Evolutionary conservation across 495 filamentous ascomycete genomes (phyloP).

Genomic region (Xeromyces bisporus): DNA sequence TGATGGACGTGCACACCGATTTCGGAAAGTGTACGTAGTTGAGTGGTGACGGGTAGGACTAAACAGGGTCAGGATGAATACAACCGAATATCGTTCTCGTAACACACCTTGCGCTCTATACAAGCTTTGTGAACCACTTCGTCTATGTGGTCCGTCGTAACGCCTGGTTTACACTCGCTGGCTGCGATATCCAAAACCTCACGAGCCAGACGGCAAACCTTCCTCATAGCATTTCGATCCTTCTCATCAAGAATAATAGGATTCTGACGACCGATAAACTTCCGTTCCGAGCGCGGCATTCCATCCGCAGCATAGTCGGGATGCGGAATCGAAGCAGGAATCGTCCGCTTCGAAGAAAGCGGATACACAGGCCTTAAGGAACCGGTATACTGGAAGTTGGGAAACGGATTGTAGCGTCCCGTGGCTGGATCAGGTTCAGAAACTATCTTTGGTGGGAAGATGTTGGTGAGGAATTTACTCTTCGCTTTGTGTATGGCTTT

Average conservation of each 20-base stretch:
- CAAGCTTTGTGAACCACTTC: constrained; percentile 93
- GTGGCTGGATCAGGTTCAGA: constrained; percentile 84
- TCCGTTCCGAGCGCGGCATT: constrained; percentile 62
- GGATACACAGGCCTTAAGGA: constrained; percentile 77
- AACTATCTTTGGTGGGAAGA: constrained; percentile 57
- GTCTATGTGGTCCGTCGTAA: constrained; percentile 94
- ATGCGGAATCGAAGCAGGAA: constrained; percentile 66
- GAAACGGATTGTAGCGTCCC: constrained; percentile 80
- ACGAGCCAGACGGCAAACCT: constrained; percentile 71
- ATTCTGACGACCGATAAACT: constrained; percentile 52
- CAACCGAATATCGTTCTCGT: too few relatives aligned
- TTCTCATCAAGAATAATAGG: constrained; percentile 61
- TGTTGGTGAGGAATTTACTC: constrained; percentile 56
- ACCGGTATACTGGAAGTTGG: constrained; percentile 67
- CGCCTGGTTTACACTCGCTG: constrained; percentile 59
- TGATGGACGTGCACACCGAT: constrained; percentile 87
- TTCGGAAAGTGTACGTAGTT: constrained; percentile 98
- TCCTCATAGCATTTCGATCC: constrained; percentile 81
- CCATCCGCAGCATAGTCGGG: constrained; percentile 79
- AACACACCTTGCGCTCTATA: constrained; percentile 73
- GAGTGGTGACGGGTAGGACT: constrained; percentile 92
- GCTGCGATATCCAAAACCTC: constrained; percentile 92
- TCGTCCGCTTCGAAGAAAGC: constrained; percentile 50
- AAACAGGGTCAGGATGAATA: constrained; percentile 6
- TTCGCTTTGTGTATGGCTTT: constrained; percentile 71